Evolutionary conservation across 495 filamentous ascomycete species (phyloP), one percentile per base, ranked within the genome.

Genomic region (Hyaloscypha variabilis): DNA sequence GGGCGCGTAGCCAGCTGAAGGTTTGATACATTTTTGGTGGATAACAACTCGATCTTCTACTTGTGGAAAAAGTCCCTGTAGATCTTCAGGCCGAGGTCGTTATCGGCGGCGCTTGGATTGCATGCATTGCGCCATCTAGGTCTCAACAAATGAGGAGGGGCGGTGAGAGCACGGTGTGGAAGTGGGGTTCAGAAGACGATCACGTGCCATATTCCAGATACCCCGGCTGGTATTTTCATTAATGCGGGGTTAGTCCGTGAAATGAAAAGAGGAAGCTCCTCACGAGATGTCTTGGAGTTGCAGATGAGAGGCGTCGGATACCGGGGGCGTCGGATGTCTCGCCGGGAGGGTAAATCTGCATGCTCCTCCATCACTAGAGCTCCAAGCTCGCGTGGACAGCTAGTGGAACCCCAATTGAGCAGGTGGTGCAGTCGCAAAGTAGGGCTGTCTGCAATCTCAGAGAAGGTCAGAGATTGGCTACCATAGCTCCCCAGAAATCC

Each of bases 21-120:
- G 17, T 10, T 30, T 57, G 54, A 29, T 57, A 31, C 54, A 28
- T 23, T 31, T 57, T 28, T 31, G 54, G 54, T 57, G 28, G 26
- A 57, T 57, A 10, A 28, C 28, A 10, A 8, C 21, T 25, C 34
- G 6, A 57, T 28, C 26, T 28, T 31, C 24, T 29, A 17, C 26
- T 31, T 28, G 6, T 19, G 24, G 26, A 4, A 11, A 28, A 57
- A n/a, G 19, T 31, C 54, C 54, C 30, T 21, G 28, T 31, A n/a
- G 30, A 46, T 46, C 39, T 46, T 46, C 39, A 46, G 39, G 39
- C 39, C 39, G 39, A 46, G 39, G 39, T 11, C 39, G 39, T 46
- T 46, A 46, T 46, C 39, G 13, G 39, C 6, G 39, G 39, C 39
- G 39, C 2, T 3, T 46, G 19, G 39, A 46, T 46, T 46, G 39